Percentiles rank a stretch among this genome's conserved stretches.
These are phyloP conservation scores for Pyrrhoderma lamaoense DNA, from an alignment of 1,284 basidiomycete species.

Conservation along the genomic window DNA sequence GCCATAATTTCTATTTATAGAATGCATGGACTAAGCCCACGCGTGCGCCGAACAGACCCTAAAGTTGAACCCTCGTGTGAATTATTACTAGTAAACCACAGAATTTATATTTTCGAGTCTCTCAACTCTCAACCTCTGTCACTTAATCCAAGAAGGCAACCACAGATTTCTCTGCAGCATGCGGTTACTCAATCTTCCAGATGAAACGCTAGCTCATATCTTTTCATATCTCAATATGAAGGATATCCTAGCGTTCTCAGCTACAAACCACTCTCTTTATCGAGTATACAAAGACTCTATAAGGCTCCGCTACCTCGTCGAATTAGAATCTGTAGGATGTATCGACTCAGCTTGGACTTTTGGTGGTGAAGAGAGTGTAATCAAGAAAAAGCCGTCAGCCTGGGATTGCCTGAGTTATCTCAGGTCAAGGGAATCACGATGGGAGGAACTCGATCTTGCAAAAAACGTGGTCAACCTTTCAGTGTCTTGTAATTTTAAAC, in stretches of 20 bases:
- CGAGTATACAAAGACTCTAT: slow-evolving; percentile 4
- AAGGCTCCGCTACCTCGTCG: slow-evolving; percentile 9
- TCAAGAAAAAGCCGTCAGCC: background rate
- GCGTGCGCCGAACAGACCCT: background rate
- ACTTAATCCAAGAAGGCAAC: too few species aligned
- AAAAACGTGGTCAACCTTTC: background rate
- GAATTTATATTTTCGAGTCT: too few species aligned
- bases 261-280: background rate
- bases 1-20: background rate
- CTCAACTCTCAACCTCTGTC: too few species aligned
- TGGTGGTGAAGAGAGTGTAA: background rate
- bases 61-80: too few species aligned
- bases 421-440: slow-evolving; percentile 1
- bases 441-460: slow-evolving; percentile 6
- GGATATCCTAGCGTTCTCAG: background rate
- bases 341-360: background rate
- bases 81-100: too few species aligned
- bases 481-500: too few species aligned
- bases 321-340: slow-evolving; percentile 8
- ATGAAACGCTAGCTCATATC: background rate
- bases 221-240: background rate
- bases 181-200: background rate
- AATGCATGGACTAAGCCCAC: background rate
- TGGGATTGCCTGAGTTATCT: slow-evolving; percentile 10
- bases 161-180: too few species aligned